Percentiles rank a stretch among this genome's conserved stretches.
Conservation (phyloP, 129 eudicot genomes). For the Calendula officinalis region DNA sequence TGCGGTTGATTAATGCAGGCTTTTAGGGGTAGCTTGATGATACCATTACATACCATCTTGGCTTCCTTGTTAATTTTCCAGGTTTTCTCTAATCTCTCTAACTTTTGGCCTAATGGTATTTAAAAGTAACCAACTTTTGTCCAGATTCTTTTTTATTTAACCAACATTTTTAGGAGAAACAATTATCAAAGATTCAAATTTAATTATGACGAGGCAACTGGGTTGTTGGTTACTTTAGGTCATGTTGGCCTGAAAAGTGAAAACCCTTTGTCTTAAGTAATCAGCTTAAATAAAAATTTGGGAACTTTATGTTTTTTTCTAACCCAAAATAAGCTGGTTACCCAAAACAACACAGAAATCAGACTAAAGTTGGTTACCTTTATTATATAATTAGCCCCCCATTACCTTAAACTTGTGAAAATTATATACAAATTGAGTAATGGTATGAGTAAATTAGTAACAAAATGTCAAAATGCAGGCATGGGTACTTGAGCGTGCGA, state of each 20-base stretch:
- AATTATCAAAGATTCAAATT: no score
- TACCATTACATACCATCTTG: slow-evolving; percentile 72
- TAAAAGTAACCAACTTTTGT: background rate
- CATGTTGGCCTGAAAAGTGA: no score
- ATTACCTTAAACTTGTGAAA: no score
- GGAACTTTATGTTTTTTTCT: no score
- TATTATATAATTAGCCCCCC: no score
- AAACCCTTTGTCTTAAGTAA: no score
- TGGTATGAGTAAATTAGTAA: background rate
- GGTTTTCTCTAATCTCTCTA: slow-evolving; percentile 37
- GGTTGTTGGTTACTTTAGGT: no score
- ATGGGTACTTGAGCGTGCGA: slow-evolving; percentile 81
- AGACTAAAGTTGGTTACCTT: background rate
- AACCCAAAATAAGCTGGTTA: no score
- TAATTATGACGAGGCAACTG: no score
- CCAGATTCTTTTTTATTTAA: background rate
- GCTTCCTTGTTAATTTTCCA: slow-evolving; percentile 71
- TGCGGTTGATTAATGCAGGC: slow-evolving; percentile 53
- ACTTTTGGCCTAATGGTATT: background rate
- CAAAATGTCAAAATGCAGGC: slow-evolving; percentile 47
- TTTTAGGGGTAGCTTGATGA: slow-evolving; percentile 81
- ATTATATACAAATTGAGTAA: background rate
- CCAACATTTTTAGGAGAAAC: slow-evolving; percentile 1
- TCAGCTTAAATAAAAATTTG: no score
- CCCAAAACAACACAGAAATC: background rate